Conservation (phyloP, 371 early-diverging fungal genomes). For the Actinomucor elegans region DNA sequence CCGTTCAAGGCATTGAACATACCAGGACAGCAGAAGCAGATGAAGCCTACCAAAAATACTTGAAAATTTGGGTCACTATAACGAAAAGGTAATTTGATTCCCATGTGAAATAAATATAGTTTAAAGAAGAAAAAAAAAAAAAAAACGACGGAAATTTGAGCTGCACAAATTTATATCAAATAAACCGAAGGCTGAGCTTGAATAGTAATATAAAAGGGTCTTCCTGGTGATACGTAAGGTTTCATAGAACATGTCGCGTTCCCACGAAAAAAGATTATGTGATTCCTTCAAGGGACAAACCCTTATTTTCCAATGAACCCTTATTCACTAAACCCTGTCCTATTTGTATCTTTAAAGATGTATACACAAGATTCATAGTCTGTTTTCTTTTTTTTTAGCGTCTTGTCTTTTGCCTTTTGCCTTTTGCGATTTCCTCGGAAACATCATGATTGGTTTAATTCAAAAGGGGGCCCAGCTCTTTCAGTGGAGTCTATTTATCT, state of each 20-base stretch:
- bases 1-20: constrained; percentile 85
- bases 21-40: constrained; percentile 81
- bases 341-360: no score
- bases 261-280: no score
- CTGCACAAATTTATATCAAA: no score
- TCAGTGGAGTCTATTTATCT: no score
- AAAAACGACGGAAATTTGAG: neutral
- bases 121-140: neutral
- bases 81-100: constrained; percentile 50
- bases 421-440: constrained; percentile 1
- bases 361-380: no score
- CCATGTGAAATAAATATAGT: constrained; percentile 7
- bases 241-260: constrained; percentile 8
- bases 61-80: constrained; percentile 56
- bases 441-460: constrained; percentile 3
- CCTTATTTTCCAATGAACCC: no score
- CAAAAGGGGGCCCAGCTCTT: no score
- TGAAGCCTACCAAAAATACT: constrained; percentile 68
- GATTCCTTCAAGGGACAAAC: no score
- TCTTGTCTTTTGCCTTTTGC: no score
- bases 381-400: no score
- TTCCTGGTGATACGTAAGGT: constrained; percentile 9
- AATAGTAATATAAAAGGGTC: constrained; percentile 14
- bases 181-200: neutral
- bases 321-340: no score